phyloP scores from a whole-genome alignment of 257 asterid genomes.

The Fraxinus anomala region DNA sequence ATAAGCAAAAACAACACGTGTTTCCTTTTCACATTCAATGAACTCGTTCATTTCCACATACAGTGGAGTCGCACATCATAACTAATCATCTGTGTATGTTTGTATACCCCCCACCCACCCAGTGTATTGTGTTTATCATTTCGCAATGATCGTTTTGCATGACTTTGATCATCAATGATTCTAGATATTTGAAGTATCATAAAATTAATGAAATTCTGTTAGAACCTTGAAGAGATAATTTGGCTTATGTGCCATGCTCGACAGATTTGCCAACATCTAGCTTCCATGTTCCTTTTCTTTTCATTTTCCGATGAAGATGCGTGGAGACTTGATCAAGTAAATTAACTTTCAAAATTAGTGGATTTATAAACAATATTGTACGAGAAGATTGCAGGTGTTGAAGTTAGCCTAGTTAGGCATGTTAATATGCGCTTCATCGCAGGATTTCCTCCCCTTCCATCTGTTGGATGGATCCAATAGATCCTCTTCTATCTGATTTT shows the following conservation, averaged over 20 bases:
- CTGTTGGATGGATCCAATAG: background rate
- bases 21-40: background rate
- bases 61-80: background rate
- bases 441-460: background rate
- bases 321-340: background rate
- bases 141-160: background rate
- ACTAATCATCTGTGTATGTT: background rate
- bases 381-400: background rate
- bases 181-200: background rate
- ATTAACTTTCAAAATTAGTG: background rate
- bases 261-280: background rate
- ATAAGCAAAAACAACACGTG: background rate
- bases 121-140: background rate
- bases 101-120: background rate
- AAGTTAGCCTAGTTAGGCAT: background rate
- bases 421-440: background rate
- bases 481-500: background rate
- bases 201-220: background rate
- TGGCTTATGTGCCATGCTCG: background rate
- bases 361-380: conserved; percentile 3
- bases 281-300: background rate
- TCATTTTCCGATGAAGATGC: background rate
- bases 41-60: background rate
- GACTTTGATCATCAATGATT: background rate
- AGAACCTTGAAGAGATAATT: background rate